Conservation (phyloP, 176 grass and related monocot species). For the Paspalum notatum region DNA sequence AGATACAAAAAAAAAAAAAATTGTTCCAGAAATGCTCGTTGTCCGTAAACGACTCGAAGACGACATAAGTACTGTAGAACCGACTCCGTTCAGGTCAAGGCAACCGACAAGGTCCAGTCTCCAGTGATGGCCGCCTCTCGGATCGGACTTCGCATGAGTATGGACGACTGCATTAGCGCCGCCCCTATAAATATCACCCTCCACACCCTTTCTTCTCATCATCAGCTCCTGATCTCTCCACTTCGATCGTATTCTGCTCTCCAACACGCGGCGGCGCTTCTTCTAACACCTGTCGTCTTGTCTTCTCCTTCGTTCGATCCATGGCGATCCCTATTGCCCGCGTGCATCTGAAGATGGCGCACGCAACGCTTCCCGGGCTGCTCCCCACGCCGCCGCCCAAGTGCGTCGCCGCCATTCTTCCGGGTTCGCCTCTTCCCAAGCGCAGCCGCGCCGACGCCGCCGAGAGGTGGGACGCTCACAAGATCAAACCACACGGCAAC, state of each 20-base stretch:
- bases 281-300: not conserved
- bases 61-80: too few relatives aligned
- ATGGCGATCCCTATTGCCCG: not conserved
- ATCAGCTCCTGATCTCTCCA: too few relatives aligned
- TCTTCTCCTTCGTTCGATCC: not conserved
- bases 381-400: not conserved
- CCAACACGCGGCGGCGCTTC: not conserved
- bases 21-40: too few relatives aligned
- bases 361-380: not conserved
- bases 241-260: not conserved
- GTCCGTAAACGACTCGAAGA: too few relatives aligned
- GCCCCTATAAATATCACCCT: not conserved
- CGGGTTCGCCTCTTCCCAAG: not conserved
- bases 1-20: too few relatives aligned
- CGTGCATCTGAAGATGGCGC: not conserved
- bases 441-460: not conserved
- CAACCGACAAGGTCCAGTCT: too few relatives aligned
- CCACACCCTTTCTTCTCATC: too few relatives aligned
- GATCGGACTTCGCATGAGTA: too few relatives aligned
- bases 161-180: too few relatives aligned
- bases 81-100: too few relatives aligned
- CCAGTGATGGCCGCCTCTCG: too few relatives aligned
- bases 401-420: too few relatives aligned
- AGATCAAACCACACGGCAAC: not conserved
- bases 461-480: slow-evolving; percentile 26